These are phyloP conservation scores for Diaporthe vexans DNA, from an alignment of 2,329 filamentous ascomycete genomes.

Conservation along the genomic window DNA sequence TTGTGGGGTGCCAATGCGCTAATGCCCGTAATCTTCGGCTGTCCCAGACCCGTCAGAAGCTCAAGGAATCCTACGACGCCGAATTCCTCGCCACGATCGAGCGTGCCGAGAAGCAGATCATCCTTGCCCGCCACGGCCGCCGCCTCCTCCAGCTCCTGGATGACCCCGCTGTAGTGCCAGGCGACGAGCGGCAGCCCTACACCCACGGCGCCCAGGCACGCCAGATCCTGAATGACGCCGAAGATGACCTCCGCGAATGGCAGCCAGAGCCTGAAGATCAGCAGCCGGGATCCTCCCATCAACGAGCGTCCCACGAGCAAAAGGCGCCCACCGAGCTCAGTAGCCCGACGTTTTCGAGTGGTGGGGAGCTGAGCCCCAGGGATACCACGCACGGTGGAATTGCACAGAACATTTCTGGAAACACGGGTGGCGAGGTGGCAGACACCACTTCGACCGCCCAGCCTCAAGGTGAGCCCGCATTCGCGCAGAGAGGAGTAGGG, in stretches of 20 bases:
- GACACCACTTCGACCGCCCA: constrained; percentile 29
- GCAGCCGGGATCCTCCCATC: constrained; percentile 34
- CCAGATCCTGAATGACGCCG: constrained; percentile 91
- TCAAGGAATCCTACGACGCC: constrained; percentile 93
- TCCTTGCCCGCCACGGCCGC: constrained; percentile 91
- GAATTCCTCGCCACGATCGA: constrained; percentile 94
- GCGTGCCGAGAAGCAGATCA: constrained; percentile 95
- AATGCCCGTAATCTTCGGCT: neutral
- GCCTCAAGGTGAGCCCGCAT: constrained; percentile 40
- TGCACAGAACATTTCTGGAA: neutral
- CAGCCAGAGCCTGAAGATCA: constrained; percentile 58
- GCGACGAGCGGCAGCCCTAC: constrained; percentile 81
- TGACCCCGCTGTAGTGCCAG: constrained; percentile 89
- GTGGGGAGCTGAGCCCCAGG: constrained; percentile 2
- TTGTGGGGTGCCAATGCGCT: neutral
- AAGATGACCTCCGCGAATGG: constrained; percentile 89
- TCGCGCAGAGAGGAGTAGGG: constrained; percentile 14
- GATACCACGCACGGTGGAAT: constrained; percentile 6
- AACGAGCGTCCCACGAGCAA: constrained; percentile 13
- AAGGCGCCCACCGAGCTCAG: constrained; percentile 21
- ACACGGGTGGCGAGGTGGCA: constrained; percentile 3
- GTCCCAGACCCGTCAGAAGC: constrained; percentile 86
- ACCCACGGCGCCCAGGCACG: constrained; percentile 76
- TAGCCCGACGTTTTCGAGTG: constrained; percentile 29
- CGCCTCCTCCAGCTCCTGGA: constrained; percentile 88